Percentiles rank a stretch among this genome's conserved stretches.
Evolutionary conservation across 176 grass and related monocot species (phyloP).

Genomic region (Elymus sibiricus): DNA sequence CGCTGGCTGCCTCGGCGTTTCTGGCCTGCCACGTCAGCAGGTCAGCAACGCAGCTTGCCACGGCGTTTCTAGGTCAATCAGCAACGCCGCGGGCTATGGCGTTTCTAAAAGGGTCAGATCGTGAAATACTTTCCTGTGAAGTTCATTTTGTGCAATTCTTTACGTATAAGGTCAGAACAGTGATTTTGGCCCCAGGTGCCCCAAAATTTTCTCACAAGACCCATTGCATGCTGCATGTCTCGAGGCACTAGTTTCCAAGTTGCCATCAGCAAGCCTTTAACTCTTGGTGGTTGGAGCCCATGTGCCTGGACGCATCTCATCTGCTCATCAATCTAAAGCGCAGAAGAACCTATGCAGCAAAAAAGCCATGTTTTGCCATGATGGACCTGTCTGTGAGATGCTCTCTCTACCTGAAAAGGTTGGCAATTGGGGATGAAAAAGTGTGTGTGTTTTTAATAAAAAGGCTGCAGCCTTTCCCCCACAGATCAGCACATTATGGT

Average conservation of each 20-base stretch:
- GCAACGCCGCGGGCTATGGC: too few relatives aligned
- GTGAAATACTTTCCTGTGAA: too few relatives aligned
- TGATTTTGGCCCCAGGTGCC: too few relatives aligned
- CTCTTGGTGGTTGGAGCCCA: constrained; percentile 20
- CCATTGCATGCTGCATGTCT: constrained; percentile 17
- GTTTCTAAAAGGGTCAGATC: too few relatives aligned
- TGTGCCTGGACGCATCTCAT: background rate
- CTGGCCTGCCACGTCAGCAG: too few relatives aligned
- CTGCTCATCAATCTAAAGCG: background rate
- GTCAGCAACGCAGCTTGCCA: too few relatives aligned
- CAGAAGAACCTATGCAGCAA: constrained; percentile 15
- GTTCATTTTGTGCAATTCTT: too few relatives aligned
- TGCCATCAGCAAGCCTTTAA: constrained; percentile 38
- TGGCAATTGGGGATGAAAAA: constrained; percentile 19
- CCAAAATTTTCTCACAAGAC: background rate
- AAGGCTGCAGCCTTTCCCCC: constrained; percentile 15
- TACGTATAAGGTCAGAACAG: too few relatives aligned
- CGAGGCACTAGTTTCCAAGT: constrained; percentile 33
- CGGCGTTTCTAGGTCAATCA: too few relatives aligned
- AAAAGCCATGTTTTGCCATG: constrained; percentile 15
- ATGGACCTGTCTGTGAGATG: constrained; percentile 21
- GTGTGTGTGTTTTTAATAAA: background rate
- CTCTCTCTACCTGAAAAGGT: constrained; percentile 24
- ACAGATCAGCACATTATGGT: background rate
- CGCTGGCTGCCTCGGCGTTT: too few relatives aligned